A percentile compares a stretch with the other conserved stretches of the same genome.
Conservation (phyloP, 208 protist genomes). For the Acanthamoeba royreba region DNA sequence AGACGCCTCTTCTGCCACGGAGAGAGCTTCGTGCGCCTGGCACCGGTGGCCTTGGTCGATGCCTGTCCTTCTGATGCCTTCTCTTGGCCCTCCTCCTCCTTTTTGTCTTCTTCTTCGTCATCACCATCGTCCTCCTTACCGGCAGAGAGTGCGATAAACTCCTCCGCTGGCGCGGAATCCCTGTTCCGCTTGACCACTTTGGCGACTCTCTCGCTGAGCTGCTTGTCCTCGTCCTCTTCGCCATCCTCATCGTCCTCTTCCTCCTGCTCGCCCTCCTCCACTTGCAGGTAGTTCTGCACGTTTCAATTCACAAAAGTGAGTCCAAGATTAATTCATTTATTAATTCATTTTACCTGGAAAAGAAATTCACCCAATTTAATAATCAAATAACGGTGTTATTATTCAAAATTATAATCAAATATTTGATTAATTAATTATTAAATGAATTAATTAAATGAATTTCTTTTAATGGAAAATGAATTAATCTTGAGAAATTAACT, state of each 20-base stretch:
- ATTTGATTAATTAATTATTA: no score
- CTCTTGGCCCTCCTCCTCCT: not conserved
- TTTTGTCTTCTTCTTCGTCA: not conserved
- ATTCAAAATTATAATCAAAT: no score
- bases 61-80: not conserved
- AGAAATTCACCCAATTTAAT: not conserved
- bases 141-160: no score
- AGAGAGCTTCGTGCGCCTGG: not conserved
- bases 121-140: not conserved
- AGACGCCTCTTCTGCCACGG: not conserved
- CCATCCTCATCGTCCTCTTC: not conserved
- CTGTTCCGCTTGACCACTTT: not conserved
- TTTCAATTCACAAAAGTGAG: no score
- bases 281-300: not conserved
- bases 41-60: no score
- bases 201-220: no score
- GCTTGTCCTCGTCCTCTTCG: not conserved
- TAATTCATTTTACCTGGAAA: no score
- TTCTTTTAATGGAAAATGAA: not conserved
- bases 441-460: not conserved
- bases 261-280: not conserved
- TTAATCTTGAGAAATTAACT: no score
- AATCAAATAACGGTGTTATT: not conserved
- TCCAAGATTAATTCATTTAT: no score
- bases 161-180: no score